phyloP scores from a whole-genome alignment of 2,329 filamentous ascomycete genomes.

The Leptodontidium sp. region DNA sequence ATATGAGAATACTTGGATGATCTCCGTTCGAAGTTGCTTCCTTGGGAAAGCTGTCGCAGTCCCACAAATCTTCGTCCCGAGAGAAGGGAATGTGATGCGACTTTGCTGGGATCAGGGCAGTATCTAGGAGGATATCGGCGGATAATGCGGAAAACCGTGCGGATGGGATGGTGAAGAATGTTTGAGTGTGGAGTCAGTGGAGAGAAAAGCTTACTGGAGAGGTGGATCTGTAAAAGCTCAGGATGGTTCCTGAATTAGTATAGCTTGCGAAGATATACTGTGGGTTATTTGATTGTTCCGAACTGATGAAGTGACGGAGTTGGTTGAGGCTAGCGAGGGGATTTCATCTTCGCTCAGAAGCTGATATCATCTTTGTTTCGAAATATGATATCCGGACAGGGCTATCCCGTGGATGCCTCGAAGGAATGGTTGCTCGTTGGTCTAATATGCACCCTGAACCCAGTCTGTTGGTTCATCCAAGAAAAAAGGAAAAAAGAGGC shows the following conservation, averaged over 20 bases:
- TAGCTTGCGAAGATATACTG: not conserved
- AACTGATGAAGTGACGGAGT: too few species aligned
- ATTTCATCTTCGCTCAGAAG: too few species aligned
- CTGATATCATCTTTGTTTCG: too few species aligned
- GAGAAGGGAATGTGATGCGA: not conserved
- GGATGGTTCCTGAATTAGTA: not conserved
- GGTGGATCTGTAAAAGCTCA: not conserved
- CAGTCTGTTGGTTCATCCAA: not conserved
- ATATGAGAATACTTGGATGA: not conserved
- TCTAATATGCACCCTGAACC: not conserved
- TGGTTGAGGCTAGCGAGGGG: too few species aligned
- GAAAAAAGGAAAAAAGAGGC: not conserved
- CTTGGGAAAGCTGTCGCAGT: too few species aligned
- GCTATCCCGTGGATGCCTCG: too few species aligned
- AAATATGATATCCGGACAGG: too few species aligned
- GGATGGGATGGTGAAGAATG: not conserved
- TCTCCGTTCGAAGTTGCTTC: too few species aligned
- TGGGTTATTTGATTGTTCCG: too few species aligned
- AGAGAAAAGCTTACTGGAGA: not conserved
- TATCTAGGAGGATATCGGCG: not conserved
- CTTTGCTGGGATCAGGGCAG: not conserved
- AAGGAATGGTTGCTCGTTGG: not conserved
- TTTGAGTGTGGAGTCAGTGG: not conserved
- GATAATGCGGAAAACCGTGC: not conserved
- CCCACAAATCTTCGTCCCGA: too few species aligned